A percentile compares a stretch with the other conserved stretches of the same genome.
phyloP scores from a whole-genome alignment of 2,329 filamentous ascomycete genomes.

The Neoascochyta sp. region DNA sequence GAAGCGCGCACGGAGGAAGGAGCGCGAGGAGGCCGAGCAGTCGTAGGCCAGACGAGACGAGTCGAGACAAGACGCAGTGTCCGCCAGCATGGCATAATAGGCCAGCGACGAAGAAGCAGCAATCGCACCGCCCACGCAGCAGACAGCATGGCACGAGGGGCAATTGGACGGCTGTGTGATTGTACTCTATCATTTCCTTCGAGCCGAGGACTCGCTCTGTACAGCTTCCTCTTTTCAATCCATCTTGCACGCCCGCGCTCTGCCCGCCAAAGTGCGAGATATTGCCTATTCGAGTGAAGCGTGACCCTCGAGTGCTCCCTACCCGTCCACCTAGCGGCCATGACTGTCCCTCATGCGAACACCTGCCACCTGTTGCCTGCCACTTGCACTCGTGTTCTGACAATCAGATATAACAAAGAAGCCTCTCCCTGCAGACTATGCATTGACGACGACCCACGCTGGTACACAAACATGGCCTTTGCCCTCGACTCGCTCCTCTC shows the following conservation, averaged over 20 bases:
- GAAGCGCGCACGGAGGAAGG: slow-evolving; percentile 78
- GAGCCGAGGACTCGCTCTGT: slow-evolving; percentile 32
- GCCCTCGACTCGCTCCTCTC: slow-evolving; percentile 13
- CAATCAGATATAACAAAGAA: too few relatives aligned
- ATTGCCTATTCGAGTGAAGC: slow-evolving; percentile 21
- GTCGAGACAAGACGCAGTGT: neutral
- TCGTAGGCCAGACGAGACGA: slow-evolving; percentile 13
- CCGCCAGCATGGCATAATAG: slow-evolving; percentile 2
- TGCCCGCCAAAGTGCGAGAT: slow-evolving; percentile 20
- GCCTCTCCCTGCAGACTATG: too few relatives aligned
- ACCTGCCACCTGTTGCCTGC: too few relatives aligned
- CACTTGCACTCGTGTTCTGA: too few relatives aligned
- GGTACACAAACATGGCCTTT: slow-evolving; percentile 17
- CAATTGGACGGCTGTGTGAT: too few relatives aligned
- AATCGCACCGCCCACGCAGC: too few relatives aligned
- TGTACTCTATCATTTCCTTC: slow-evolving; percentile 22
- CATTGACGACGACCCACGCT: too few relatives aligned
- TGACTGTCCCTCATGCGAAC: too few relatives aligned
- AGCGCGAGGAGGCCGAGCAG: slow-evolving; percentile 52
- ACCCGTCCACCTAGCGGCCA: too few relatives aligned
- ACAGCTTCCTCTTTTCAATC: slow-evolving; percentile 21
- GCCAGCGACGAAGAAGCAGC: too few relatives aligned
- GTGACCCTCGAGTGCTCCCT: too few relatives aligned
- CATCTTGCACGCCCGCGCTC: neutral
- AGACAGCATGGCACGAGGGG: slow-evolving; percentile 3